Conservation (phyloP, 2,329 filamentous ascomycete genomes). For the Pseudodiploospora longispora region DNA sequence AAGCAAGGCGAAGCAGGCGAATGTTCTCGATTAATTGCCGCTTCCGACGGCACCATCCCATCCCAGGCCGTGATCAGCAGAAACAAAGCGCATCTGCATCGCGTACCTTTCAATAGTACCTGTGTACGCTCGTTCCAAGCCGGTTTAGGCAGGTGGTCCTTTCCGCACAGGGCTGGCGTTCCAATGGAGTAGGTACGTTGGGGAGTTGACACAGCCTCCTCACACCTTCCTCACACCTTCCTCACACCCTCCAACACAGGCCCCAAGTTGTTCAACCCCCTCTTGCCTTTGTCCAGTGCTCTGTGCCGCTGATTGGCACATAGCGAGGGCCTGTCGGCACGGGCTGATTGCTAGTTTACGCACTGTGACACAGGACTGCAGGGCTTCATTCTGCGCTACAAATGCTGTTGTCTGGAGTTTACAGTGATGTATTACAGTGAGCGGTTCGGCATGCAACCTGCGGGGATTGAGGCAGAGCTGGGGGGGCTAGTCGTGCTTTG, state of each 20-base stretch:
- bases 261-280: background rate
- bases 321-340: constrained; percentile 1
- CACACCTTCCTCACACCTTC: background rate
- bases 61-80: too few relatives aligned
- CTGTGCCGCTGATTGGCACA: constrained; percentile 5
- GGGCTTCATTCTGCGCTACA: too few relatives aligned
- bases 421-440: too few relatives aligned
- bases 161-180: constrained; percentile 1
- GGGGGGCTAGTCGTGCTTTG: background rate
- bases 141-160: constrained; percentile 6
- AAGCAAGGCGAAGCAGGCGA: too few relatives aligned
- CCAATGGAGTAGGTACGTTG: constrained; percentile 3
- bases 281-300: background rate
- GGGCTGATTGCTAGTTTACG: background rate
- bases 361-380: too few relatives aligned
- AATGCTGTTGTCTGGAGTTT: too few relatives aligned
- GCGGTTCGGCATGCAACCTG: too few relatives aligned
- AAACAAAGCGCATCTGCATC: too few relatives aligned
- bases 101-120: too few relatives aligned
- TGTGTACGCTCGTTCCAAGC: too few relatives aligned
- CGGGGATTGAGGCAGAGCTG: background rate
- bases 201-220: constrained; percentile 3
- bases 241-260: constrained; percentile 2
- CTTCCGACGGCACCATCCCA: too few relatives aligned
- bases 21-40: too few relatives aligned